Percentiles rank a stretch among this genome's conserved stretches.
Evolutionary conservation across 768 basidiomycete genomes (phyloP).

Genomic region (Dentipellis fragilis): DNA sequence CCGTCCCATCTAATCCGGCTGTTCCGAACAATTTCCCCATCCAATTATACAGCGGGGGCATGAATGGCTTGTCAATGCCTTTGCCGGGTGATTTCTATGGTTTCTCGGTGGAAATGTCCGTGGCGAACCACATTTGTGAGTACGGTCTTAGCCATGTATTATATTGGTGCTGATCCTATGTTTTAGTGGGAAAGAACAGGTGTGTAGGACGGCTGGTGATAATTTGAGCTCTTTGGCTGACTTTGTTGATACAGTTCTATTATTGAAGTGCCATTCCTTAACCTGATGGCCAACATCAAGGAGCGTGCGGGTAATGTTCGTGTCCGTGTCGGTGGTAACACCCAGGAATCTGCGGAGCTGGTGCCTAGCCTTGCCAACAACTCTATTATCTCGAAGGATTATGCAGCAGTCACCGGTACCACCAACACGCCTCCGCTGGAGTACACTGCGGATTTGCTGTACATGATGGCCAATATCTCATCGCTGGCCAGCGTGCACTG

Average conservation of each 20-base stretch:
- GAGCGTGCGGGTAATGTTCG: conserved; percentile 51
- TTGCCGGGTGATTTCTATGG: conserved; percentile 55
- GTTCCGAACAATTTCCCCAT: conserved; percentile 35
- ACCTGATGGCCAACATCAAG: conserved; percentile 64
- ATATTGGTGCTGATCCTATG: background rate
- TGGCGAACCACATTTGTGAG: conserved; percentile 55
- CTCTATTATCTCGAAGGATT: conserved; percentile 40
- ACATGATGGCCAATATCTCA: conserved; percentile 53
- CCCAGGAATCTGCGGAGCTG: conserved; percentile 54
- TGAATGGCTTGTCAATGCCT: conserved; percentile 28
- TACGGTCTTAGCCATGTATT: conserved; percentile 8
- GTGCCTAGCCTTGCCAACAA: conserved; percentile 39
- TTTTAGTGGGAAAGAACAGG: conserved; percentile 44
- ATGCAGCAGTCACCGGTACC: conserved; percentile 27
- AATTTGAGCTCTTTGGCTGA: too few species aligned
- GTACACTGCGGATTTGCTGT: conserved; percentile 57
- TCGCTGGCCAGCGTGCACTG: conserved; percentile 50
- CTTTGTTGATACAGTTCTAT: conserved; percentile 26
- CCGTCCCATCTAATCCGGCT: conserved; percentile 27
- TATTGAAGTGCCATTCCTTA: conserved; percentile 60
- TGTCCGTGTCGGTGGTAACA: conserved; percentile 74
- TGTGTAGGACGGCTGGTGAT: conserved; percentile 14
- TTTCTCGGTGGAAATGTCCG: conserved; percentile 71
- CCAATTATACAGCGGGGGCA: conserved; percentile 23
- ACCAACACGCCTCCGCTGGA: conserved; percentile 61